Percentiles rank a stretch among this genome's conserved stretches.
Evolutionary conservation across 2,329 filamentous ascomycete genomes (phyloP).

Genomic region (Diaporthe sp.): DNA sequence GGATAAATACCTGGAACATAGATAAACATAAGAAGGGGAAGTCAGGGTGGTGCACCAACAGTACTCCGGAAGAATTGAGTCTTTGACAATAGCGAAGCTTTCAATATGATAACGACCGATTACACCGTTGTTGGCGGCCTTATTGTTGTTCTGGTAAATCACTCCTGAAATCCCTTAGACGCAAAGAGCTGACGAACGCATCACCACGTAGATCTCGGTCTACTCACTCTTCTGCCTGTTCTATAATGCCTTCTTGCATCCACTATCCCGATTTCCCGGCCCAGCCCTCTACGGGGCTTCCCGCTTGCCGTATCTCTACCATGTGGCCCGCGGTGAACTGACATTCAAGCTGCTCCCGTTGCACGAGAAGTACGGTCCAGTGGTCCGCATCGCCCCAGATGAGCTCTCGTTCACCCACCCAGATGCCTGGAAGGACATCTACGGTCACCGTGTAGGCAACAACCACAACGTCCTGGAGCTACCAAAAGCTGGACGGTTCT

Average conservation of each 20-base stretch:
- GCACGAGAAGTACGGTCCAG: slow-evolving; percentile 53
- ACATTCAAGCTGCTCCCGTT: slow-evolving; percentile 45
- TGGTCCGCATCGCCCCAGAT: slow-evolving; percentile 57
- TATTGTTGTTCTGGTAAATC: neutral
- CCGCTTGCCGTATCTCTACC: slow-evolving; percentile 58
- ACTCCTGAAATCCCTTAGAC: neutral
- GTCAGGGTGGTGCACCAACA: neutral
- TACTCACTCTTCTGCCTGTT: slow-evolving; percentile 33
- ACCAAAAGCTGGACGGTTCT: slow-evolving; percentile 38
- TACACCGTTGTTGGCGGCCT: neutral
- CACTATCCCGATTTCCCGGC: slow-evolving; percentile 44
- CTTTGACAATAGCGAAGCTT: too few relatives aligned
- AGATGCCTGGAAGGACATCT: slow-evolving; percentile 51
- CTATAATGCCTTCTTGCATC: slow-evolving; percentile 47
- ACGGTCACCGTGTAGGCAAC: slow-evolving; percentile 40
- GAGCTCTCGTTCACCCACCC: slow-evolving; percentile 54
- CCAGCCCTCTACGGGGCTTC: slow-evolving; percentile 43
- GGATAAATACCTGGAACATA: neutral
- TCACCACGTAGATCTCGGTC: neutral
- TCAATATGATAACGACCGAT: neutral
- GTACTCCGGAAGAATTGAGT: too few relatives aligned
- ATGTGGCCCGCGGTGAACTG: slow-evolving; percentile 91
- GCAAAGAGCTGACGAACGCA: neutral
- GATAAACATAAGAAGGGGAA: too few relatives aligned
- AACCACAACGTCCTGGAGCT: slow-evolving; percentile 37